Conservation (phyloP, 257 asterid genomes). For the Penstemon davidsonii region DNA sequence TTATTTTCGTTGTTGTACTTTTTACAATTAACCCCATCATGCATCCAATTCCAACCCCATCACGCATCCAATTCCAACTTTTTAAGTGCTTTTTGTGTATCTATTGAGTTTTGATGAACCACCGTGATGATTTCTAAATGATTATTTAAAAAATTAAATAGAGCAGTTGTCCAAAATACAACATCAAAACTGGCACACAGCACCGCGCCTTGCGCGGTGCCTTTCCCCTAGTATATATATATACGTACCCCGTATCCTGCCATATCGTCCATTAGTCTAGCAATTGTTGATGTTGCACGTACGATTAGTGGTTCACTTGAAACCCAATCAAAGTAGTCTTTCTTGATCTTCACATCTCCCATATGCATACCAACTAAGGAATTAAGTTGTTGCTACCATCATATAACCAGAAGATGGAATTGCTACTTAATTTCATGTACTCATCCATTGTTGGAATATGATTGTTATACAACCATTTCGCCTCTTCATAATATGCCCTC, state of each 20-base stretch:
- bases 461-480: constrained; percentile 32
- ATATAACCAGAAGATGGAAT: constrained; percentile 11
- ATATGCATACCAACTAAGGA: constrained; percentile 27
- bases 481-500: constrained; percentile 36
- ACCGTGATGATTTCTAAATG: too few relatives aligned
- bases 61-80: too few relatives aligned
- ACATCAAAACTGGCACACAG: too few relatives aligned
- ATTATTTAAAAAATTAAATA: too few relatives aligned
- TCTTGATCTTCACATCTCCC: constrained; percentile 19
- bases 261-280: constrained; percentile 32
- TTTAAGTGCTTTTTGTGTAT: too few relatives aligned
- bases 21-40: too few relatives aligned
- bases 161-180: too few relatives aligned
- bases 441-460: constrained; percentile 36
- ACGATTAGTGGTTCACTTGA: constrained; percentile 24
- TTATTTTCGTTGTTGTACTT: too few relatives aligned
- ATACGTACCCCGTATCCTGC: constrained; percentile 30
- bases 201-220: too few relatives aligned
- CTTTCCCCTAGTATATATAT: too few relatives aligned
- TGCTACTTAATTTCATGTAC: constrained; percentile 36
- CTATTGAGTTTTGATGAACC: too few relatives aligned
- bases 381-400: constrained; percentile 30
- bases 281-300: constrained; percentile 18
- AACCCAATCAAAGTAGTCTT: constrained; percentile 25
- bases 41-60: too few relatives aligned